Conservation (phyloP, 1,139 yeast genomes). For the Sugiyamaella japonica region DNA sequence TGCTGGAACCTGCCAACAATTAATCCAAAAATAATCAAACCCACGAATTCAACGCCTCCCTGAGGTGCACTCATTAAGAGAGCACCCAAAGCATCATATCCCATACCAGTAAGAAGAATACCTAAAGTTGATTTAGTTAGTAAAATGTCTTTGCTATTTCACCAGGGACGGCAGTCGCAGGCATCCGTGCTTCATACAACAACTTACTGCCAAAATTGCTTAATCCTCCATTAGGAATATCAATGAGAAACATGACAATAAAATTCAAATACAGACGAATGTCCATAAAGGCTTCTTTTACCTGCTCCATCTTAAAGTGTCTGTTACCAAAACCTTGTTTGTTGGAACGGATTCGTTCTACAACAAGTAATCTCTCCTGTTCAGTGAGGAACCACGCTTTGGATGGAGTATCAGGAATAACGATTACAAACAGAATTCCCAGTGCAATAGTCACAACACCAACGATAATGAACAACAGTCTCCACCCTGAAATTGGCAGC, state of each 20-base stretch:
- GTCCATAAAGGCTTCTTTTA: slow-evolving; percentile 45
- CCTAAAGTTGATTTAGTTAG: slow-evolving; percentile 5
- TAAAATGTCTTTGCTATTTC: background rate
- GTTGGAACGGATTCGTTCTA: slow-evolving; percentile 51
- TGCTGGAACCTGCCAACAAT: slow-evolving; percentile 33
- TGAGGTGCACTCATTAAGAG: slow-evolving; percentile 46
- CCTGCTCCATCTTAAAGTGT: slow-evolving; percentile 54
- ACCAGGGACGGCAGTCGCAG: too few species aligned
- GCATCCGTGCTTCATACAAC: background rate
- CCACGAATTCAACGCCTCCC: slow-evolving; percentile 41
- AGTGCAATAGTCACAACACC: slow-evolving; percentile 53
- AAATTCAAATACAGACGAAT: slow-evolving; percentile 54
- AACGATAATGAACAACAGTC: slow-evolving; percentile 50
- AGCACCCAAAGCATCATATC: slow-evolving; percentile 43
- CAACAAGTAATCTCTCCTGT: slow-evolving; percentile 52
- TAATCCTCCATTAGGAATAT: slow-evolving; percentile 56
- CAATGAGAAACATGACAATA: slow-evolving; percentile 44
- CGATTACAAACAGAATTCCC: slow-evolving; percentile 48
- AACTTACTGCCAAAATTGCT: slow-evolving; percentile 45
- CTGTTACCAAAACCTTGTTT: slow-evolving; percentile 57
- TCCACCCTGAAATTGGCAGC: slow-evolving; percentile 48
- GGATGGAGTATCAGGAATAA: slow-evolving; percentile 57
- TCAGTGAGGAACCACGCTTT: slow-evolving; percentile 54
- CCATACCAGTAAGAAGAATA: slow-evolving; percentile 44
- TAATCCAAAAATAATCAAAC: slow-evolving; percentile 34